Conservation (phyloP, 768 basidiomycete species). For the Lentinus brumalis region DNA sequence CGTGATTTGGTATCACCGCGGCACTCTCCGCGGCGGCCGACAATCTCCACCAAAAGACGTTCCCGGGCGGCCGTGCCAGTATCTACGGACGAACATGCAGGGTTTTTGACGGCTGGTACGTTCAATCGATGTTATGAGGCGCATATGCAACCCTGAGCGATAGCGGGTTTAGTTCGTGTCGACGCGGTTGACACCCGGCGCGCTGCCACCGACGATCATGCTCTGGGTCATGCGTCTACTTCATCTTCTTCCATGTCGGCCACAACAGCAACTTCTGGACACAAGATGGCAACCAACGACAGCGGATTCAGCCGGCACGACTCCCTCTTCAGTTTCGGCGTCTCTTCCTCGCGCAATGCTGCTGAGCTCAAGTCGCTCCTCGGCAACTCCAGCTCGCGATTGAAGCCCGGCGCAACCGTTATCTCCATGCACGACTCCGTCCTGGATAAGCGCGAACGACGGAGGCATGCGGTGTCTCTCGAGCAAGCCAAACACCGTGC, state of each 20-base stretch:
- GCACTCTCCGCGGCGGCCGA: no score
- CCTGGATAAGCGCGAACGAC: slow-evolving; percentile 1
- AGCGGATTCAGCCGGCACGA: slow-evolving; percentile 33
- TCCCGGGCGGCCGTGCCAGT: no score
- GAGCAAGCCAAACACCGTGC: slow-evolving; percentile 76
- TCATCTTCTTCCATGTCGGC: not conserved
- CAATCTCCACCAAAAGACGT: no score
- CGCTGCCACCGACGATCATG: no score
- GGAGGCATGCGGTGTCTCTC: slow-evolving; percentile 41
- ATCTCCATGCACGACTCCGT: slow-evolving; percentile 24
- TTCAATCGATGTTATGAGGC: no score
- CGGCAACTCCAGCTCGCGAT: slow-evolving; percentile 58
- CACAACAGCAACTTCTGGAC: not conserved
- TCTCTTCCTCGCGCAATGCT: slow-evolving; percentile 49
- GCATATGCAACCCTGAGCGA: no score
- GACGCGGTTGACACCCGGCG: no score
- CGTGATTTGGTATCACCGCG: no score
- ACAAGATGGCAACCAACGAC: slow-evolving; percentile 4
- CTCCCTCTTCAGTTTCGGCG: slow-evolving; percentile 56
- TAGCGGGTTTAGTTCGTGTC: no score
- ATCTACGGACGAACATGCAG: no score
- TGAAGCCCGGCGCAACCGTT: slow-evolving; percentile 55
- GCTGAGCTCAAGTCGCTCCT: slow-evolving; percentile 64
- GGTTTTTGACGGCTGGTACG: no score
- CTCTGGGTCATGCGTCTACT: not conserved